Base-by-base conservation (phyloP, 805 yeast genomes). In the Debaryomyces tyrocola region DNA sequence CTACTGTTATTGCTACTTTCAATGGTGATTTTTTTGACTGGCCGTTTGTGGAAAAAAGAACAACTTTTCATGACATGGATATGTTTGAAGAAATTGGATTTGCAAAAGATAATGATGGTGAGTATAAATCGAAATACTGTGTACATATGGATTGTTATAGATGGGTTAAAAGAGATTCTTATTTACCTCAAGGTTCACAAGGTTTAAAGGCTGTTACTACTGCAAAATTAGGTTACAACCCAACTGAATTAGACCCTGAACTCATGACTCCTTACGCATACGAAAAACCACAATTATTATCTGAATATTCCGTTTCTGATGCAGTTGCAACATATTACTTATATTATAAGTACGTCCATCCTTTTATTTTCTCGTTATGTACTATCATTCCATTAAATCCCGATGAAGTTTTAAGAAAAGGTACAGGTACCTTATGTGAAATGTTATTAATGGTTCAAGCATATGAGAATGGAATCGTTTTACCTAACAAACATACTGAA, bases 11-110 rank as follows among this genome's bases (percentile, higher is more conserved):
- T 45, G 96, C 97, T 1, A 94, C 99, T 0, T 94, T 89, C 59
- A 94, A 94, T 69, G 99, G 99, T 75, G 99, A 94, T 63, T 92
- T 91, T 61, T 94, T 94, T 69, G 99, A 94, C 74, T 94, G 99
- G 98, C 99, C 99, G 1, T 94, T 90, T 63, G 92, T 94, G 2
- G 98, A 91, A 55, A 85, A 87, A 11, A 76, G 99, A 61, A 85
- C 97, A 2, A 70, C 83, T 18, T 81, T 81, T 48, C 95, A 94
- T 63, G 97, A 88, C 12, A 64, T 94, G 53, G 85, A 87, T 62
- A 85, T 94, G 94, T 87, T 81, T 60, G 85, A 86, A 37, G 97
- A 92, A 63, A 92, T 92, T 57, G 99, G 99, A 2, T 94, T 94
- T 64, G 89, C 89, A 1, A 83, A 83, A 43, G 98, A 92, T 62